These are phyloP conservation scores for Spathaspora girioi DNA, from an alignment of 805 yeast species.

Conservation along the genomic window DNA sequence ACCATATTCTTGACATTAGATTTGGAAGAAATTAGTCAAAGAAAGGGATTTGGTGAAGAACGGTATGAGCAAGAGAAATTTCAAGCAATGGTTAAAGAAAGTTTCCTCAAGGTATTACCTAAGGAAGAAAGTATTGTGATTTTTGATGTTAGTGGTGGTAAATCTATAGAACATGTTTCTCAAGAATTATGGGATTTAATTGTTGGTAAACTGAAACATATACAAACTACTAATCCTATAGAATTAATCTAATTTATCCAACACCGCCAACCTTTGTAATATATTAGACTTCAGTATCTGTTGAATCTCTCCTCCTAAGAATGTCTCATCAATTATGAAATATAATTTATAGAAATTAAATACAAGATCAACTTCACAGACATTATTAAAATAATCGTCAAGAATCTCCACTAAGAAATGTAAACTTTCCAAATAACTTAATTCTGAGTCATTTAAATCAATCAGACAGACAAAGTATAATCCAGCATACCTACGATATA, in stretches of 20 bases:
- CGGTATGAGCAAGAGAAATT: slow-evolving; percentile 76
- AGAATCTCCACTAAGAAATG: slow-evolving; percentile 87
- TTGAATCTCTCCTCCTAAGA: slow-evolving; percentile 85
- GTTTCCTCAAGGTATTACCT: slow-evolving; percentile 50
- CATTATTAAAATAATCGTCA: slow-evolving; percentile 83
- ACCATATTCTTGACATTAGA: slow-evolving; percentile 71
- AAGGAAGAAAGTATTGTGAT: slow-evolving; percentile 26
- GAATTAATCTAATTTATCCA: slow-evolving; percentile 40
- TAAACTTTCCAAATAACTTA: slow-evolving; percentile 76
- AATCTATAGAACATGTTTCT: slow-evolving; percentile 54
- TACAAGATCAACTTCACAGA: slow-evolving; percentile 89
- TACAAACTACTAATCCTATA: slow-evolving; percentile 11
- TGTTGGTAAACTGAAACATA: slow-evolving; percentile 6
- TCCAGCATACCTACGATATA: slow-evolving; percentile 90
- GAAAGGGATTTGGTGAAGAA: slow-evolving; percentile 93
- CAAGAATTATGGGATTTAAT: slow-evolving; percentile 39
- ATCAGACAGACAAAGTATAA: slow-evolving; percentile 82
- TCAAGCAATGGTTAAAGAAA: slow-evolving; percentile 64
- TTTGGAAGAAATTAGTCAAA: slow-evolving; percentile 35
- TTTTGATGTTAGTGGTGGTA: slow-evolving; percentile 54
- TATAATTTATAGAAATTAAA: slow-evolving; percentile 87
- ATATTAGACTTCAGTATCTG: slow-evolving; percentile 74
- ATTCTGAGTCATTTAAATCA: slow-evolving; percentile 76
- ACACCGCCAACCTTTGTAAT: slow-evolving; percentile 57
- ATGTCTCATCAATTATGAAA: slow-evolving; percentile 80